Evolutionary conservation across 495 filamentous ascomycete genomes (phyloP).

Genomic region (Annulohypoxylon moriforme): DNA sequence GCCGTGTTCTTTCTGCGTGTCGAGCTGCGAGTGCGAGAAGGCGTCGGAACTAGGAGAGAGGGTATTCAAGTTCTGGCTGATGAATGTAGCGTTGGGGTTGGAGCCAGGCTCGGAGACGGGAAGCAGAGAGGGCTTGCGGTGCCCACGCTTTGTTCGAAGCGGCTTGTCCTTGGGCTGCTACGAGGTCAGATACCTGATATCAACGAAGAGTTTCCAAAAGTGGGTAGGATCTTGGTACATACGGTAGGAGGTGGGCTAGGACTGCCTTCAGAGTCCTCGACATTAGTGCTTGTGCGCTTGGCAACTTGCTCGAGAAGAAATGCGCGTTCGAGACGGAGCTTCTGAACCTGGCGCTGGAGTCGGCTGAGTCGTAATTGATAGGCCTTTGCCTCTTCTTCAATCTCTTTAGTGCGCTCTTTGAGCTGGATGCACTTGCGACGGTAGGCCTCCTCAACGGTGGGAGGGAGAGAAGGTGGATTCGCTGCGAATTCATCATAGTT

Average conservation of each 20-base stretch:
- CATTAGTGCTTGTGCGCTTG: slow-evolving; percentile 83
- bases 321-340: slow-evolving; percentile 89
- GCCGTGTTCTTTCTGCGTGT: slow-evolving; percentile 47
- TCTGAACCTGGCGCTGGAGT: slow-evolving; percentile 82
- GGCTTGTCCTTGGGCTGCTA: slow-evolving; percentile 89
- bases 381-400: slow-evolving; percentile 88
- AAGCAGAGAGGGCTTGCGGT: slow-evolving; percentile 63
- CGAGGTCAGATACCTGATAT: slow-evolving; percentile 40
- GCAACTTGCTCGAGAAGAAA: slow-evolving; percentile 90
- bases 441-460: slow-evolving; percentile 95
- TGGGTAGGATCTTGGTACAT: slow-evolving; percentile 54
- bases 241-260: slow-evolving; percentile 78
- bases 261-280: slow-evolving; percentile 78
- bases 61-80: slow-evolving; percentile 56
- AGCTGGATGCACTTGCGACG: slow-evolving; percentile 96
- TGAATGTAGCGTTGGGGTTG: slow-evolving; percentile 50
- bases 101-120: slow-evolving; percentile 48
- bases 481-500: slow-evolving; percentile 48
- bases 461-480: slow-evolving; percentile 76
- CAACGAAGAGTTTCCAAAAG: slow-evolving; percentile 35
- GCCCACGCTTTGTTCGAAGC: slow-evolving; percentile 85
- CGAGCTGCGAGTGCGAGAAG: slow-evolving; percentile 53
- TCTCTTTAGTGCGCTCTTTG: slow-evolving; percentile 87
- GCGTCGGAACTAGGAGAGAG: slow-evolving; percentile 62
- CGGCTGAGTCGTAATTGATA: slow-evolving; percentile 82